Base-by-base conservation (phyloP, 192 early-diverging fungal genomes). In the Mortierella alpina region DNA sequence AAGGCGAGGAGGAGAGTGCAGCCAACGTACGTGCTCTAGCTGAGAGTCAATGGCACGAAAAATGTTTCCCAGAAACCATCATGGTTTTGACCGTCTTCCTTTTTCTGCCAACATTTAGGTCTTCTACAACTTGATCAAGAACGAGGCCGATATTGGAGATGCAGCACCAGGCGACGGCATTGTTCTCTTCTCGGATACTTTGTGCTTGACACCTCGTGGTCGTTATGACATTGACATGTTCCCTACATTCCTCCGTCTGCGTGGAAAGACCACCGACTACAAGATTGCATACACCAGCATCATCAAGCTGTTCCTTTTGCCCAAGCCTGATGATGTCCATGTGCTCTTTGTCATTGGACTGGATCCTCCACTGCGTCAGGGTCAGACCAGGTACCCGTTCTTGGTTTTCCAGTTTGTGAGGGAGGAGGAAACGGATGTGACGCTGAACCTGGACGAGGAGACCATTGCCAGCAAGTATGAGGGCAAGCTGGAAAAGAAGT, bases 241-340 rank as follows among this genome's bases (percentile, higher is more conserved):
- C 83, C 89, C 91, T 44, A 85, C 88, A 39, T 97, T 96, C 71
- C 84, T 99, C 73, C 95, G 98, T 51, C 88, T 99, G 52, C 96
- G 96, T 45, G 98, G 98, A 70, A 98, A 97, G 82, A 95, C 97
- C 2, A 96, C 98, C 89, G 98, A 99, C 81, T 99, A 98, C 90
- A 96, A 97, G 85, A 93, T 99, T 67, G 86, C 92, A 51, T 98
- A 96, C 86, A 90, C 86, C 44, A 93, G 88, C 60, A 92, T 99
- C 40, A 90, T 90, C 72, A 90, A 91, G 59, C 67, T 99, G 66
- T 96, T 97, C 68, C 84, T 97, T 72, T 86, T 99, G 17, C 91
- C 93, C 10, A 98, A 98, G 86, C 95, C 96, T 7, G 96, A 98
- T 70, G 96, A 96, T 70, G 78, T 95, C 52, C 96, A 97, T 74